Evolutionary conservation across 2,329 filamentous ascomycete species (phyloP), one percentile per base, ranked within the genome.

Genomic region (Byssoonygena ceratinophila): DNA sequence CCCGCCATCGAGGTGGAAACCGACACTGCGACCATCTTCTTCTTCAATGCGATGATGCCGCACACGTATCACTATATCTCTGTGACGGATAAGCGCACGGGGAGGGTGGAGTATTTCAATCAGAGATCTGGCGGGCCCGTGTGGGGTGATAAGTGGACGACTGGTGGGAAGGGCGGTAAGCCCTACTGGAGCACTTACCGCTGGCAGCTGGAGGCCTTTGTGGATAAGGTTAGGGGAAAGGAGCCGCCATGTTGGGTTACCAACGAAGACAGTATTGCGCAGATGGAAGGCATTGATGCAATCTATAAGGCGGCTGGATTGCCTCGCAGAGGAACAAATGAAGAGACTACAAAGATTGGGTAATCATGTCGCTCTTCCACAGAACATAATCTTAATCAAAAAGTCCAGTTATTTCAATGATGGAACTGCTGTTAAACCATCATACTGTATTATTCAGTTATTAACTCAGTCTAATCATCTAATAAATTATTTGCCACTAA

Each of bases 41-140:
- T 63, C 51, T 66, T 64, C 55, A 66, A 64, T 40, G 61, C 60
- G 8, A 62, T 66, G 59, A 66, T 66, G 62, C 63, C 65, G 43
- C 64, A 67, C 54, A 32, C 69, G 23, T 65, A 65, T 50, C 64
- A 66, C 39, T 64, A 63, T 31, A 66, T 68, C 46, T 55, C 61
- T 12, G 57, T 68, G 41, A 60, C 50, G 1, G 60, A 63, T 20
- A 63, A 64, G 55, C 54, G 57, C 1, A 66, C 63, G 0, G 64
- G 64, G 0, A 58, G 59, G 48, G 59, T 55, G 11, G 50, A 53
- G 4, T 59, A 59, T 39, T 41, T 58, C 41, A 67, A 62, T 43
- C 61, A 64, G 53, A 62, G 58, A 46, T 49, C 46, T 1, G 61
- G 61, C 12, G 65, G 63, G 3, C 64, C 64, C 7, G 54, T 61